Evolutionary conservation across 495 filamentous ascomycete genomes (phyloP).

Genomic region (Xeromyces bisporus): DNA sequence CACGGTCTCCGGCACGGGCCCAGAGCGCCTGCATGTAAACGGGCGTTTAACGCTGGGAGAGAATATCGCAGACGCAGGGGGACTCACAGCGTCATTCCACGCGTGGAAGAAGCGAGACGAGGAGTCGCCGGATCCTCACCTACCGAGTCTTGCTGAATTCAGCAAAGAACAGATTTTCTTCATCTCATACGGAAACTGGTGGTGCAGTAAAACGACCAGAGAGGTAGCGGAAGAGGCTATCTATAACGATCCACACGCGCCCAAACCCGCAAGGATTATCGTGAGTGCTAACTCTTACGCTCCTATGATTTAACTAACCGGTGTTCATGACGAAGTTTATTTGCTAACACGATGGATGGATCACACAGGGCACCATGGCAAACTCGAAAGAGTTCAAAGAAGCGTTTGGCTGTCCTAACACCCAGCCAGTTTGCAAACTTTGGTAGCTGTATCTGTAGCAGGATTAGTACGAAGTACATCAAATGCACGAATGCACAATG

Average conservation of each 20-base stretch:
- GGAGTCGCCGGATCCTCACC: conserved; percentile 32
- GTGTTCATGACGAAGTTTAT: background rate
- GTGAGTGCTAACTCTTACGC: too few relatives aligned
- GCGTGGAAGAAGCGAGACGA: conserved; percentile 47
- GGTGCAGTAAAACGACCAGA: conserved; percentile 47
- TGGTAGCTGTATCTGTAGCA: too few relatives aligned
- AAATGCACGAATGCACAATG: too few relatives aligned
- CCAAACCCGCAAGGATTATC: conserved; percentile 40
- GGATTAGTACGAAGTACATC: too few relatives aligned
- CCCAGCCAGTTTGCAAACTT: conserved; percentile 51
- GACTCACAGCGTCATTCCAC: conserved; percentile 44
- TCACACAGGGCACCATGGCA: conserved; percentile 36
- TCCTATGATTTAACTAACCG: too few relatives aligned
- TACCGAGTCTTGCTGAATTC: conserved; percentile 49
- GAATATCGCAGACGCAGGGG: conserved; percentile 64
- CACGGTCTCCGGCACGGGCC: conserved; percentile 36
- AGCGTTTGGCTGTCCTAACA: conserved; percentile 44
- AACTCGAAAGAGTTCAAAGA: conserved; percentile 54
- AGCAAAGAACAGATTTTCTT: conserved; percentile 62
- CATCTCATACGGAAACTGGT: conserved; percentile 46
- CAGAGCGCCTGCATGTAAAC: conserved; percentile 46
- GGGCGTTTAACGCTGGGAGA: conserved; percentile 52
- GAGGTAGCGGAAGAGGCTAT: conserved; percentile 38
- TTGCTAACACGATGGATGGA: conserved; percentile 6
- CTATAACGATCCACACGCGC: conserved; percentile 49